phyloP scores from a whole-genome alignment of 2,329 filamentous ascomycete species.

The Myriosclerotinia curreyana region DNA sequence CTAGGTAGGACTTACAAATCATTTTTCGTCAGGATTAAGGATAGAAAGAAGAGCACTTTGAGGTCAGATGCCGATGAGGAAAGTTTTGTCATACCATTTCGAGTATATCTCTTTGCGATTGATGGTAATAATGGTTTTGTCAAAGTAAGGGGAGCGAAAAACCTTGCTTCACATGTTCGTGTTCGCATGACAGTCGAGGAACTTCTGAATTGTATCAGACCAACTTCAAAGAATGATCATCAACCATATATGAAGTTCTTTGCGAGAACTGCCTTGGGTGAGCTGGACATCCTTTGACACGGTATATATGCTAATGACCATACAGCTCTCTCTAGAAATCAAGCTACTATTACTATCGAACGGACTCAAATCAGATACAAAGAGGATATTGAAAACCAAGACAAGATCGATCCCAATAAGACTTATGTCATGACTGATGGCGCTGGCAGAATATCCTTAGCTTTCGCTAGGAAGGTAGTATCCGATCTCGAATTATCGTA shows the following conservation, averaged over 20 bases:
- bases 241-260: constrained; percentile 57
- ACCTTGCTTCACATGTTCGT: neutral
- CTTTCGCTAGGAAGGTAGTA: constrained; percentile 54
- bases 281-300: constrained; percentile 21
- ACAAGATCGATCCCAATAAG: constrained; percentile 22
- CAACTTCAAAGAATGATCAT: constrained; percentile 44
- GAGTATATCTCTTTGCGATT: constrained; percentile 55
- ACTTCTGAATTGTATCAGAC: constrained; percentile 54
- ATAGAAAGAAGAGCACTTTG: constrained; percentile 38
- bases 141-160: neutral
- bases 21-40: constrained; percentile 34
- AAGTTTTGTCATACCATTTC: constrained; percentile 41
- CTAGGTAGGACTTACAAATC: constrained; percentile 36
- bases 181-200: constrained; percentile 40
- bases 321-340: constrained; percentile 47
- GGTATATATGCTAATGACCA: constrained; percentile 10
- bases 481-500: constrained; percentile 49
- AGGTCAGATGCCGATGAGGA: constrained; percentile 41
- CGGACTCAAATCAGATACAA: constrained; percentile 45
- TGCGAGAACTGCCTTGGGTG: constrained; percentile 55
- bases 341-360: constrained; percentile 44
- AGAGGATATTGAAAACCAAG: constrained; percentile 31
- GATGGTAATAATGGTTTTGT: constrained; percentile 40
- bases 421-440: constrained; percentile 61
- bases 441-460: constrained; percentile 61